These are phyloP conservation scores for Leccinum ponderosum DNA, from an alignment of 1,284 basidiomycete species.

Conservation along the genomic window DNA sequence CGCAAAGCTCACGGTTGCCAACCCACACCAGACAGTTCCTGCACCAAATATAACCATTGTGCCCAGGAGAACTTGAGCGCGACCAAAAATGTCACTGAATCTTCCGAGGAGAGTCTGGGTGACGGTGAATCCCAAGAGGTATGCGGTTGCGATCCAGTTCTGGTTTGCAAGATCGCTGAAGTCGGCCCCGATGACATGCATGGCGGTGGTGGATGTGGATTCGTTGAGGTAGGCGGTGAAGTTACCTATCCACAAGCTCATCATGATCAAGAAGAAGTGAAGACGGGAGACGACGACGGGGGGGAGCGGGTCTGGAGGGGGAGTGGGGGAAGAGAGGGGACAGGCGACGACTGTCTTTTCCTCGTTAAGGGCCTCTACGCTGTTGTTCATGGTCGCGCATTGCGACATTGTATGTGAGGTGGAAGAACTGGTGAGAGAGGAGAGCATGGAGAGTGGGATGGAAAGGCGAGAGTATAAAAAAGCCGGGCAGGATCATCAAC, in stretches of 20 bases:
- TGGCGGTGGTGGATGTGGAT: constrained; percentile 37
- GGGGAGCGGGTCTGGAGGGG: constrained; percentile 9
- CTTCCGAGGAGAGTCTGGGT: constrained; percentile 36
- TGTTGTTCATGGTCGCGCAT: constrained; percentile 35
- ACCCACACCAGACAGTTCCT: constrained; percentile 36
- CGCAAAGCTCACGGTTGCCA: constrained; percentile 28
- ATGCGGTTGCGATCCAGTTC: constrained; percentile 36
- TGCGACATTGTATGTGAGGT: constrained; percentile 31
- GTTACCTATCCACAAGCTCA: constrained; percentile 36
- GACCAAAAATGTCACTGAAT: constrained; percentile 37
- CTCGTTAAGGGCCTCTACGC: constrained; percentile 23
- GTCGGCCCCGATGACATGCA: constrained; percentile 35
- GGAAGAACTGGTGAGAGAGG: constrained; percentile 29
- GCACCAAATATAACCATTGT: constrained; percentile 37
- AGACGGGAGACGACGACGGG: constrained; percentile 28
- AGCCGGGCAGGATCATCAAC: constrained; percentile 14
- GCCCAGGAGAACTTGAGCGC: constrained; percentile 34
- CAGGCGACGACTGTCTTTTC: constrained; percentile 21
- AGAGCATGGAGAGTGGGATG: constrained; percentile 3
- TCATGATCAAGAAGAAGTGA: constrained; percentile 36
- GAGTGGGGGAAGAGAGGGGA: constrained; percentile 6
- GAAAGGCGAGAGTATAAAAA: constrained; percentile 27
- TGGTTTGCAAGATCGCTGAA: constrained; percentile 32
- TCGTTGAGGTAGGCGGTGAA: constrained; percentile 39
- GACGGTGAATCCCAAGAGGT: constrained; percentile 36